A percentile compares a stretch with the other conserved stretches of the same genome.
Conservation (phyloP, 805 yeast species). For the Lipomyces kockii region DNA sequence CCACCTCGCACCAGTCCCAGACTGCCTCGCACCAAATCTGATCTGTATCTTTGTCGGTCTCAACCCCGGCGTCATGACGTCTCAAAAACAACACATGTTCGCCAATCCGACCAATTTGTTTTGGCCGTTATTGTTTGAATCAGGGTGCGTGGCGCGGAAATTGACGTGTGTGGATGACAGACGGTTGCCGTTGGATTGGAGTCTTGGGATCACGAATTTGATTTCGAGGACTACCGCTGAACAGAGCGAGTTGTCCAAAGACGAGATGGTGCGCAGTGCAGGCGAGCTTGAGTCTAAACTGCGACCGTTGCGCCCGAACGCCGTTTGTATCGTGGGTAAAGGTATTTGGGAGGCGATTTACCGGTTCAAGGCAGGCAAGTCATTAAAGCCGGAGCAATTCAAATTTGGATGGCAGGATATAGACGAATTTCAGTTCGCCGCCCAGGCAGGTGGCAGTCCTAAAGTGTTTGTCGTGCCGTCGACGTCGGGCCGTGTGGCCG, state of each 20-base stretch:
- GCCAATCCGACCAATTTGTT: conserved; percentile 72
- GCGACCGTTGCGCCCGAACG: conserved; percentile 46
- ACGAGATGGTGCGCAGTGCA: conserved; percentile 62
- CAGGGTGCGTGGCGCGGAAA: conserved; percentile 50
- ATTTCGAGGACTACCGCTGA: conserved; percentile 66
- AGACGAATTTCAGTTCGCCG: conserved; percentile 38
- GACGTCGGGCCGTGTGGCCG: conserved; percentile 70
- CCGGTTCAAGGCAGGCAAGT: conserved; percentile 45
- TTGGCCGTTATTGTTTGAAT: conserved; percentile 65
- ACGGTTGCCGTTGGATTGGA: conserved; percentile 49
- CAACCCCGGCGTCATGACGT: conserved; percentile 72
- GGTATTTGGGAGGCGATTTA: conserved; percentile 72
- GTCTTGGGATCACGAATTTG: conserved; percentile 73
- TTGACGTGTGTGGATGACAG: conserved; percentile 50
- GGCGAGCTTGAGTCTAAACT: conserved; percentile 57
- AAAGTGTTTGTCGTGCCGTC: conserved; percentile 66
- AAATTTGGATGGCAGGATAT: conserved; percentile 57
- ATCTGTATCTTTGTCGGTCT: conserved; percentile 66
- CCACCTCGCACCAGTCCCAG: conserved; percentile 35
- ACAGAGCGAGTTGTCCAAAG: conserved; percentile 56
- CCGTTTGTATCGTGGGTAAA: conserved; percentile 68
- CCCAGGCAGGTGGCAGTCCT: conserved; percentile 19
- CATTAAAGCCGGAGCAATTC: conserved; percentile 48
- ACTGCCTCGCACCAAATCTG: conserved; percentile 41
- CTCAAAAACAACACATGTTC: conserved; percentile 66